A percentile compares a stretch with the other conserved stretches of the same genome.
Conservation (phyloP, 2,329 filamentous ascomycete genomes). For the Pseudophaeomoniella oleicola region DNA sequence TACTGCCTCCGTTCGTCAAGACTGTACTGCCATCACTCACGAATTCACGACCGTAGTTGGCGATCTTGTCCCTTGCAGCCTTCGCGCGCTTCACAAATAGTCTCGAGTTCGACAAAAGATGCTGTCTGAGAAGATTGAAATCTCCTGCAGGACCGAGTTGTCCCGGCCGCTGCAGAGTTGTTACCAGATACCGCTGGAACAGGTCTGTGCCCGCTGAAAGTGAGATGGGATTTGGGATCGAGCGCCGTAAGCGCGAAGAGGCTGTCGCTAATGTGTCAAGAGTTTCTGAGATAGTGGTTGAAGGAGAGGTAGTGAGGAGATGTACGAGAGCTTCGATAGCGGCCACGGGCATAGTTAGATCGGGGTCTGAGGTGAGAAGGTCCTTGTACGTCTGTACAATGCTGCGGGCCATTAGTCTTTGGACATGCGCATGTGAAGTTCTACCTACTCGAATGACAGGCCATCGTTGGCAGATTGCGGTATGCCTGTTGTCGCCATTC, state of each 20-base stretch:
- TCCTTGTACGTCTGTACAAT: conserved; percentile 53
- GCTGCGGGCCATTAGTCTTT: conserved; percentile 18
- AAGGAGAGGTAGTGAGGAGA: conserved; percentile 63
- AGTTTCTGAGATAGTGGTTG: conserved; percentile 85
- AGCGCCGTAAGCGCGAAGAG: conserved; percentile 60
- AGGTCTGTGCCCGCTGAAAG: conserved; percentile 88
- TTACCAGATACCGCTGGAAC: conserved; percentile 86
- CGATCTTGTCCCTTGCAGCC: conserved; percentile 70
- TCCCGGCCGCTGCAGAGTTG: conserved; percentile 45
- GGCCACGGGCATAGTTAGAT: conserved; percentile 89
- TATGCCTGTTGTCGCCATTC: not conserved
- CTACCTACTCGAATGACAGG: not conserved
- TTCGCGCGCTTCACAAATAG: conserved; percentile 80
- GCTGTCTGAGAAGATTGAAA: conserved; percentile 70
- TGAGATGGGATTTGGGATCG: conserved; percentile 77
- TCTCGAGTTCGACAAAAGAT: conserved; percentile 72
- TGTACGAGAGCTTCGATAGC: conserved; percentile 85
- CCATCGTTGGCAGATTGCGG: not conserved
- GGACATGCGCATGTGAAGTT: too few relatives aligned
- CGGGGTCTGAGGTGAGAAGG: conserved; percentile 54
- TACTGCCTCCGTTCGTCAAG: conserved; percentile 78
- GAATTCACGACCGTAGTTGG: conserved; percentile 61
- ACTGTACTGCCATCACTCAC: conserved; percentile 66
- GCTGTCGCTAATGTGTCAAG: conserved; percentile 70
- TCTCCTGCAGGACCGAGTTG: conserved; percentile 40